phyloP scores from a whole-genome alignment of 116 monocot genomes.

The Iris pallida region DNA sequence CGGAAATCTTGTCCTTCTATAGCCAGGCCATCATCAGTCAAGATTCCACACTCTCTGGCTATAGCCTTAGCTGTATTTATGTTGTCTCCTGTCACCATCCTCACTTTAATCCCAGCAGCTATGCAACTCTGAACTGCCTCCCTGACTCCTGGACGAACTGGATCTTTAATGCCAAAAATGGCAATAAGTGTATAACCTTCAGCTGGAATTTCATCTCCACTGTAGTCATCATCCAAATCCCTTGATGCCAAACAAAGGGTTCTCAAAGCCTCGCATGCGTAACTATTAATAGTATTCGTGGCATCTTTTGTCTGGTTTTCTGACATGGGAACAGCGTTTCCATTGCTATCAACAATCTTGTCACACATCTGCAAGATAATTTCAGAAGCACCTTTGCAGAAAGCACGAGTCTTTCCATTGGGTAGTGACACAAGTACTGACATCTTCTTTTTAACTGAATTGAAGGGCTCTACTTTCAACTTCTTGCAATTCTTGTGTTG shows the following conservation, averaged over 20 bases:
- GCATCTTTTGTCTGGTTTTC: constrained; percentile 25
- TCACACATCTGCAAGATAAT: constrained; percentile 48
- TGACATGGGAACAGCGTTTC: constrained; percentile 25
- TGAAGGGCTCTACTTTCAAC: constrained; percentile 57
- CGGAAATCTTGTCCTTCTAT: constrained; percentile 54
- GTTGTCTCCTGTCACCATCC: constrained; percentile 60
- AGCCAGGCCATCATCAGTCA: constrained; percentile 48
- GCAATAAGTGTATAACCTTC: constrained; percentile 45
- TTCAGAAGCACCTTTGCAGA: constrained; percentile 60
- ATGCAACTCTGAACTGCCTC: constrained; percentile 51
- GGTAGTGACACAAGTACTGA: constrained; percentile 35
- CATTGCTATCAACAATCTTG: constrained; percentile 37
- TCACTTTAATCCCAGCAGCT: constrained; percentile 50
- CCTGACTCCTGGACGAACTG: constrained; percentile 51
- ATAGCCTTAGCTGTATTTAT: constrained; percentile 64
- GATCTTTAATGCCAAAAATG: constrained; percentile 59
- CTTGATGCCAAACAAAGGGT: constrained; percentile 46
- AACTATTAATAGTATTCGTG: constrained; percentile 31
- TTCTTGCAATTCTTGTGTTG: constrained; percentile 28
- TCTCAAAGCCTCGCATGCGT: constrained; percentile 48
- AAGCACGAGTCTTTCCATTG: constrained; percentile 27
- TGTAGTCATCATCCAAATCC: constrained; percentile 28
- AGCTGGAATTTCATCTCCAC: constrained; percentile 28
- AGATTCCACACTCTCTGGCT: constrained; percentile 55
- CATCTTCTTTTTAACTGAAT: constrained; percentile 59